Conservation (phyloP, 2,329 filamentous ascomycete genomes). For the Penicillium sp. region DNA sequence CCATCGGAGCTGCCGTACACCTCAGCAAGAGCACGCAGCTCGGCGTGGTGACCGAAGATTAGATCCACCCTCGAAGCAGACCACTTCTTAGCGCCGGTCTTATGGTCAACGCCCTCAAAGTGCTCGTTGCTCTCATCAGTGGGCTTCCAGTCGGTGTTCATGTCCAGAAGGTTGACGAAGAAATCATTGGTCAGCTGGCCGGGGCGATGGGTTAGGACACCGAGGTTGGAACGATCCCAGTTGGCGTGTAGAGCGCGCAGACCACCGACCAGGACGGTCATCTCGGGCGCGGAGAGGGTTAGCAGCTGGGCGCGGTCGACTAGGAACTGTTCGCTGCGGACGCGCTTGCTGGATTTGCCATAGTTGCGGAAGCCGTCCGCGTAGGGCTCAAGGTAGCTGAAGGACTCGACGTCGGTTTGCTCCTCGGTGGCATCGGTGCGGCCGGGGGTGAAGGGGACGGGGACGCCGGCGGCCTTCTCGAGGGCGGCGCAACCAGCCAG, state of each 20-base stretch:
- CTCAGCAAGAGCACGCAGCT: constrained; percentile 66
- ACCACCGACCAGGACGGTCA: constrained; percentile 67
- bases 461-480: constrained; percentile 63
- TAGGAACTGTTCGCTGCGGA: constrained; percentile 63
- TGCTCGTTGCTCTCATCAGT: constrained; percentile 50
- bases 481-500: constrained; percentile 66
- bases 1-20: constrained; percentile 61
- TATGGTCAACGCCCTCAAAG: constrained; percentile 62
- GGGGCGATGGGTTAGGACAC: constrained; percentile 64
- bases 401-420: constrained; percentile 63
- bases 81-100: constrained; percentile 64
- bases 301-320: constrained; percentile 69
- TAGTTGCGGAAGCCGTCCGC: constrained; percentile 80
- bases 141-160: constrained; percentile 60
- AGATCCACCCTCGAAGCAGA: constrained; percentile 64
- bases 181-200: constrained; percentile 73
- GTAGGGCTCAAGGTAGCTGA: constrained; percentile 62
- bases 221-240: constrained; percentile 63
- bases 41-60: constrained; percentile 68
- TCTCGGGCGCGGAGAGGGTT: constrained; percentile 64
- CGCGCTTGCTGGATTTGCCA: constrained; percentile 57
- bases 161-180: constrained; percentile 73
- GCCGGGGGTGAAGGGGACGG: constrained; percentile 68
- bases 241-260: constrained; percentile 66
- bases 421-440: constrained; percentile 67